Evolutionary conservation across 225 moss, liverwort and hornwort genomes (phyloP), one percentile per base, ranked within the genome.

Genomic region (Physcomitrellopsis africana): DNA sequence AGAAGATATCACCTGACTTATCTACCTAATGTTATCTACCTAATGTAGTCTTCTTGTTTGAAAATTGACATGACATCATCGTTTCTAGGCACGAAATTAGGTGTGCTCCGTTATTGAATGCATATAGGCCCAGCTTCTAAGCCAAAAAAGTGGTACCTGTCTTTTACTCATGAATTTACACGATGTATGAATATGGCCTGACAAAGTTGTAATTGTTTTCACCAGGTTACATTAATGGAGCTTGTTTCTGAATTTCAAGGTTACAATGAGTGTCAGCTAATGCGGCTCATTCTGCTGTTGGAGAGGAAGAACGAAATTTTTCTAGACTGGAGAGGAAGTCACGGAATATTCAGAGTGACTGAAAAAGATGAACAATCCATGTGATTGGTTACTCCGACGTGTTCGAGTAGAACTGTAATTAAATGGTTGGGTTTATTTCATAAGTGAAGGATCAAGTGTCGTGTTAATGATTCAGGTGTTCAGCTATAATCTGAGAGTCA

Each of bases 231-330:
- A 41, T 79, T 87, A 1, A 56, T 87, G 53, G 81, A 84, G 71
- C 79, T 87, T 48, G 82, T 80, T 14, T 17, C 32, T 43, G 81
- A 87, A 61, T 87, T 81, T 22, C 70, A 87, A 80, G 84, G 81
- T 10, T 87, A 82, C 24, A 84, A 87, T 47, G 84, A 82, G 65
- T 84, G 84, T 72, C 87, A 87, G 74, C 75, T 87, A 8, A 87
- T 87, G 87, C 87, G 87, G 14, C 87, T 87, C n/a, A 80, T 87
- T 59, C 80, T 87, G 42, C 74, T 81, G 23, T 64, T 87, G 32
- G 87, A 87, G 77, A 79, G 87, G 72, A 84, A 87, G 80, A 87
- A 87, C 22, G 77, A 81, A 51, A 87, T 87, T 55, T 72, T 79
- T 59, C 68, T 87, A 49, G 32, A 37, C 7, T 37, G 32, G 32